Evolutionary conservation across 257 asterid species (phyloP), one percentile per base, ranked within the genome.

Genomic region (Lantana camara): DNA sequence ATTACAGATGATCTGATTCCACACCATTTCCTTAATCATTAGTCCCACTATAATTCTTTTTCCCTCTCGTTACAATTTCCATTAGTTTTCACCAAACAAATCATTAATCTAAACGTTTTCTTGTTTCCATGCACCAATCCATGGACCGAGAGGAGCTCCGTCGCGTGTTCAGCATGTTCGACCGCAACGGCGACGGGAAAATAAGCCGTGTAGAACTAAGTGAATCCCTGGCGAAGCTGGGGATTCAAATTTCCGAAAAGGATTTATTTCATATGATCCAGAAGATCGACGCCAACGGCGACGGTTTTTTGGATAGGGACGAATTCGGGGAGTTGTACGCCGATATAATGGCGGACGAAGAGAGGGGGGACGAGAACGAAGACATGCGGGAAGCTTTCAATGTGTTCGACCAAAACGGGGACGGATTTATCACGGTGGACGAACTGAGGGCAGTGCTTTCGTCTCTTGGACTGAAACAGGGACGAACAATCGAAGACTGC

Each of bases 311-410:
- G n/a, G 90, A 83, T 63, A 73, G 57, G 4, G 82, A 76, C 4
- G 87, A 83, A 57, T 83, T 83, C 44, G 81, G 83, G 10, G 67
- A 57, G 16, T 71, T 83, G 7, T 83, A 76, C 60, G 52, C 72
- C 8, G 52, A 73, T 32, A 72, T 81, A n/a, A 79, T 76, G 87
- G 80, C 56, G 29, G 87, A 69, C 60, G 76, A 69, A 0, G 66
- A 7, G 0, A 22, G 70, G 29, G 75, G 69, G 5, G 60, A 64
- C 46, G 83, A 75, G 57, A 86, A 83, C 17, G 83, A 69, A 38
- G 90, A 80, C 22, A 75, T 80, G 80, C 57, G 77, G 7, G 86
- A 80, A 53, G 90, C 90, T 3, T 80, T 83, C 78, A 81, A 80
- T 14, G 85, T 83, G 14, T 83, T 80, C 58, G 89, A 82, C 30